Percentiles rank a stretch among this genome's conserved stretches.
Conservation (phyloP, 352 stramenopile species). For the Pythium aquatile region DNA sequence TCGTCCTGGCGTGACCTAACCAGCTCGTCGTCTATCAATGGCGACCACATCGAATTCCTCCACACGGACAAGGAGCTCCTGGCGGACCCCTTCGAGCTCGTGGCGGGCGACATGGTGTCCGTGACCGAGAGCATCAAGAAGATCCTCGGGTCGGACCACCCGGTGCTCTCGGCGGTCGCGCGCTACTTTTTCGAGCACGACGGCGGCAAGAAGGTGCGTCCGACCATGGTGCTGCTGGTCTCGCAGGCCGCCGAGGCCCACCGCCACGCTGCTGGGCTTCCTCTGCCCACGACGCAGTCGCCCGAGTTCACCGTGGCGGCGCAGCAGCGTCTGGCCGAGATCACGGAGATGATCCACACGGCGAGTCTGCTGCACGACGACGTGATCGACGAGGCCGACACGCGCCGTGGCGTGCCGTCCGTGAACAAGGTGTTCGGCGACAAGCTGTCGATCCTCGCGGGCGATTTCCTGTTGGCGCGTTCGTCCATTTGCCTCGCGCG, state of each 20-base stretch:
- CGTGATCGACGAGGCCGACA: slow-evolving; percentile 98
- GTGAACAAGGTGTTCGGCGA: slow-evolving; percentile 98
- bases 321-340: slow-evolving; percentile 81
- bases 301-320: slow-evolving; percentile 69
- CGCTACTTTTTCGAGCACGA: slow-evolving; percentile 95
- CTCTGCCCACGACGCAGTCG: slow-evolving; percentile 55
- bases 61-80: slow-evolving; percentile 48
- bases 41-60: slow-evolving; percentile 48
- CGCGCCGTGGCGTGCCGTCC: slow-evolving; percentile 89
- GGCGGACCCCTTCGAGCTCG: slow-evolving; percentile 92
- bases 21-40: slow-evolving; percentile 23
- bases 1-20: slow-evolving; percentile 1
- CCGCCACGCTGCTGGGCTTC: slow-evolving; percentile 38
- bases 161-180: slow-evolving; percentile 95
- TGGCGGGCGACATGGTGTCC: slow-evolving; percentile 88
- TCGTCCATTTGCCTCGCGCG: slow-evolving; percentile 95
- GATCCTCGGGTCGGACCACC: slow-evolving; percentile 96
- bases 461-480: slow-evolving; percentile 97
- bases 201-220: slow-evolving; percentile 98
- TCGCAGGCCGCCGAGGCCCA: slow-evolving; percentile 88
- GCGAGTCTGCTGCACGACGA: slow-evolving; percentile 98
- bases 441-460: slow-evolving; percentile 97
- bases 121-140: slow-evolving; percentile 95
- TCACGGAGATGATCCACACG: slow-evolving; percentile 99
- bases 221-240: slow-evolving; percentile 97